Conservation (phyloP, 1,139 yeast species). For the Saccharomyces pastorianus region DNA sequence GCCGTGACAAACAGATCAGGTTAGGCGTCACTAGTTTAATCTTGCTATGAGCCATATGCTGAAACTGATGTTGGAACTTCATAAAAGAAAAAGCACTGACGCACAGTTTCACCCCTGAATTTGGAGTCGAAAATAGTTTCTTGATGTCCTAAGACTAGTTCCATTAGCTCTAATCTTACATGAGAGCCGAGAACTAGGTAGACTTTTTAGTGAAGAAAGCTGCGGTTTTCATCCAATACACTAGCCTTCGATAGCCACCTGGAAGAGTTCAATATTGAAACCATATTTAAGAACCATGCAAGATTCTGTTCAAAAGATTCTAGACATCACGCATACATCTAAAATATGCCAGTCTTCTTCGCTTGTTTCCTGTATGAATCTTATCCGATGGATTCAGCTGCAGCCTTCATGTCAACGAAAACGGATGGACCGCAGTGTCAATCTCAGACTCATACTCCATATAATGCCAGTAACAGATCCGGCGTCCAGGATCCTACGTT, state of each 20-base stretch:
- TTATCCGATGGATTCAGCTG: not conserved
- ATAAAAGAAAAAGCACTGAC: not conserved
- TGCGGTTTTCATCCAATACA: not conserved
- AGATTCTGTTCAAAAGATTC: no score
- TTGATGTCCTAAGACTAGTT: not conserved
- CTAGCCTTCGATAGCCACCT: not conserved
- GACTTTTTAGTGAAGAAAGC: not conserved
- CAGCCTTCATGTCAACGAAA: not conserved
- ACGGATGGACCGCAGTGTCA: not conserved
- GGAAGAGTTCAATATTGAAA: not conserved
- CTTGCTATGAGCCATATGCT: not conserved
- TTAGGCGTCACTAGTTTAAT: not conserved
- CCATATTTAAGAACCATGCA: not conserved
- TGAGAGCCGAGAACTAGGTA: not conserved
- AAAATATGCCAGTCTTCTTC: not conserved
- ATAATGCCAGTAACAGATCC: not conserved
- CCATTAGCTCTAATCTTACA: not conserved
- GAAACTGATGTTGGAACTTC: not conserved
- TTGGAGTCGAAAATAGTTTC: not conserved
- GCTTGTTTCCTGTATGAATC: not conserved
- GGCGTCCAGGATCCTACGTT: not conserved
- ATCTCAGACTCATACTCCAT: not conserved
- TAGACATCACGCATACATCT: not conserved
- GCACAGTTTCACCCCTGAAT: not conserved
- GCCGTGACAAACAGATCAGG: not conserved